phyloP scores from a whole-genome alignment of 1,139 yeast species.

The Candida mesenterica region DNA sequence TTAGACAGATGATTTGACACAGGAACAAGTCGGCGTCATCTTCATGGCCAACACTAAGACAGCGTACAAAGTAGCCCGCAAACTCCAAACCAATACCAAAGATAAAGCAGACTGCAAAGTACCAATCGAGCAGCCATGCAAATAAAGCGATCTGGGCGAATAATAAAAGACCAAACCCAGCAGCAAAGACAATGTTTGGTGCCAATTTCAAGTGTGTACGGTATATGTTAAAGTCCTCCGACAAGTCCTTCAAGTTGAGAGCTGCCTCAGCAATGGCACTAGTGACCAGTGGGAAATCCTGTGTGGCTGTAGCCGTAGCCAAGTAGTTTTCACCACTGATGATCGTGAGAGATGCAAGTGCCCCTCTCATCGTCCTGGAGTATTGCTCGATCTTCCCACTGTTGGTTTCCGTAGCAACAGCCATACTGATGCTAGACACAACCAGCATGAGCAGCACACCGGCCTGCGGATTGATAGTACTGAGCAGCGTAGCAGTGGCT shows the following conservation, averaged over 20 bases:
- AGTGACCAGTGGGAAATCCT: conserved; percentile 16
- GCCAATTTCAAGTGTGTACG: background rate
- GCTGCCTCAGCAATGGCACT: conserved; percentile 28
- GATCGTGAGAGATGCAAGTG: conserved; percentile 36
- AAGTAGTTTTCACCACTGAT: conserved; percentile 31
- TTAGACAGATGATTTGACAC: conserved; percentile 33
- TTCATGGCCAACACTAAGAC: conserved; percentile 16
- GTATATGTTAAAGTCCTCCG: conserved; percentile 24
- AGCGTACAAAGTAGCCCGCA: conserved; percentile 24
- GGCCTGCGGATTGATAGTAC: background rate
- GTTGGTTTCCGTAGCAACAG: conserved; percentile 13
- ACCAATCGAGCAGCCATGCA: conserved; percentile 6
- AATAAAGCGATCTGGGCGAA: conserved; percentile 7
- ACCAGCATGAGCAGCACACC: conserved; percentile 8
- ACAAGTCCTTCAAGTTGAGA: conserved; percentile 28
- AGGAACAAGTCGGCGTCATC: conserved; percentile 23
- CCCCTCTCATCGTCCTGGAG: conserved; percentile 33
- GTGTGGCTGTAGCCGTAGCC: conserved; percentile 37
- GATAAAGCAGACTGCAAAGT: conserved; percentile 20
- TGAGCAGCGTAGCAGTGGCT: background rate
- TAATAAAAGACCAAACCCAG: conserved; percentile 23
- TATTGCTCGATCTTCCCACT: conserved; percentile 13
- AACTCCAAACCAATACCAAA: conserved; percentile 18
- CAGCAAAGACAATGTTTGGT: conserved; percentile 18
- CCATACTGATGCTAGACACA: conserved; percentile 8